Evolutionary conservation across 768 basidiomycete genomes (phyloP), one percentile per base, ranked within the genome.

Genomic region (Dictyophora rubrovolvata): DNA sequence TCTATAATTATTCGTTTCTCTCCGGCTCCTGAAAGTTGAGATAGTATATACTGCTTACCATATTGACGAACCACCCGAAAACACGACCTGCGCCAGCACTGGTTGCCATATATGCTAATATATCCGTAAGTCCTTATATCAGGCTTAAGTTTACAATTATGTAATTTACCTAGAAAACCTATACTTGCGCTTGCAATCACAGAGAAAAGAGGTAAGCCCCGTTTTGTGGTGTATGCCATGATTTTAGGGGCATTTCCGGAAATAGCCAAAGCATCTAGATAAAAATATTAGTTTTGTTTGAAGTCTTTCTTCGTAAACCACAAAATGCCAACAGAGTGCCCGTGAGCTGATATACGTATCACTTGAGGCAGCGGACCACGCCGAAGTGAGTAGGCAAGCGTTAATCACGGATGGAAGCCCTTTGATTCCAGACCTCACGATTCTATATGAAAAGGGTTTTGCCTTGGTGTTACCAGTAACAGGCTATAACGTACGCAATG

Each of bases 51-150:
- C 64, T 63, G 48, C 64, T 56, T 7, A 62, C 86, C 83, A 89
- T 83, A 70, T 86, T 87, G 46, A 83, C 69, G 64, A 93, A 86
- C 87, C 87, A 93, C 35, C 65, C 67, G 67, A 96, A 96, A 37
- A 92, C 92, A 33, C 68, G 75, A 37, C 85, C 86, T 3, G 91
- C 80, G 35, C 85, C 81, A 16, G 61, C 69, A 49, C 73, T 79
- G 60, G 87, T 75, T 47, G 80, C 85, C 92, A 95, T 94, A 75
- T 80, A 96, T 3, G 87, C 86, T n/a, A 91, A 78, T 9, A 54
- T n/a, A 54, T 53, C 51, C 17, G 22, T 52, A 8, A 53, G 34
- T 14, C 28, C 7, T 60, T 34, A 49, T 17, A 17, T 18, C 10
- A n/a, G 1, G 37, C 10, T n/a, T n/a, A 5, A 18, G 9, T 20